phyloP scores from a whole-genome alignment of 1,284 basidiomycete genomes.

The Afroboletus lepidellus region DNA sequence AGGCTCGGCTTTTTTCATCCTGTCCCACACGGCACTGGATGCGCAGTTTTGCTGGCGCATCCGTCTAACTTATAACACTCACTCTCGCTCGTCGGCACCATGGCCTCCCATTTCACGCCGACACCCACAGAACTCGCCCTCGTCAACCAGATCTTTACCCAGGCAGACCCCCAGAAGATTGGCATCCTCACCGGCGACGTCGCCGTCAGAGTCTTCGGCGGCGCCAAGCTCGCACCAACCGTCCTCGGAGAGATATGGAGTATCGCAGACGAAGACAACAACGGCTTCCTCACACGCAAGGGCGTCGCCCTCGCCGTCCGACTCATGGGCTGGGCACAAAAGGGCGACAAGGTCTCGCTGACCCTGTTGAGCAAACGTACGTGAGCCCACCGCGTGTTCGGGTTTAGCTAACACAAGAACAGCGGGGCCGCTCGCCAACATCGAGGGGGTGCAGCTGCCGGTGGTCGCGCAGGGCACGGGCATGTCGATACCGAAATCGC shows the following conservation, averaged over 20 bases:
- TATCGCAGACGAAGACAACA: constrained; percentile 90
- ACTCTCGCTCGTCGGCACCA: constrained; percentile 30
- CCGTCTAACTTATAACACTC: constrained; percentile 22
- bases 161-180: constrained; percentile 71
- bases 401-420: constrained; percentile 14
- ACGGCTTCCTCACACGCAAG: constrained; percentile 85
- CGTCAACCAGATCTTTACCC: constrained; percentile 67
- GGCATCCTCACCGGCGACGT: constrained; percentile 84
- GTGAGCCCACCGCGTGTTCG: constrained; percentile 7
- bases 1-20: constrained; percentile 5
- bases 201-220: constrained; percentile 78
- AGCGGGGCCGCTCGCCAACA: constrained; percentile 83
- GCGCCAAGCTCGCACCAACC: constrained; percentile 74
- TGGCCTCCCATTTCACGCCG: constrained; percentile 64
- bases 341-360: constrained; percentile 69
- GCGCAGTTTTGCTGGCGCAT: constrained; percentile 17
- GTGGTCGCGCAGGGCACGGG: constrained; percentile 50
- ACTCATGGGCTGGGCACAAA: constrained; percentile 91
- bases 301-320: constrained; percentile 85
- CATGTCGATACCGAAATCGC: constrained; percentile 54
- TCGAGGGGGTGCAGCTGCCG: constrained; percentile 66
- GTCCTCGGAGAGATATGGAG: constrained; percentile 93
- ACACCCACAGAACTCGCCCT: constrained; percentile 65
- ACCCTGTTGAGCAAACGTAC: constrained; percentile 66
- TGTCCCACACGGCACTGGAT: constrained; percentile 5